These are phyloP conservation scores for Ustulina deusta DNA, from an alignment of 2,329 filamentous ascomycete species.

Conservation along the genomic window DNA sequence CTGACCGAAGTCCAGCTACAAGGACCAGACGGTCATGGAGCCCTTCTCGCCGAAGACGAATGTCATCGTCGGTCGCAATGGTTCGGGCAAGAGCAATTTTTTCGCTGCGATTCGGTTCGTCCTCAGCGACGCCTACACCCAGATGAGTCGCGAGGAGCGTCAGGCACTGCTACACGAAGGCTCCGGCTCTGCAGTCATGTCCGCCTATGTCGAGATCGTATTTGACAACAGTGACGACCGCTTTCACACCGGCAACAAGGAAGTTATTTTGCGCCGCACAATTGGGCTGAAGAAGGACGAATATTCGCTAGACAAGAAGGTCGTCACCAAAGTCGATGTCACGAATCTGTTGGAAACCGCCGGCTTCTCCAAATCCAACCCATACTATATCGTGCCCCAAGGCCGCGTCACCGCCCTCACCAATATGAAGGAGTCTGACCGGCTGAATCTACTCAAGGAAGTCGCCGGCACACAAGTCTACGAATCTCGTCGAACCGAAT, in stretches of 20 bases:
- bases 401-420: constrained; percentile 95
- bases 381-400: constrained; percentile 99
- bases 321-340: constrained; percentile 92
- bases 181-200: constrained; percentile 97
- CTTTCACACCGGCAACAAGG: constrained; percentile 91
- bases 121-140: constrained; percentile 95
- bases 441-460: constrained; percentile 91
- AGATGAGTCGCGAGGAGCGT: constrained; percentile 95
- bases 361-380: constrained; percentile 96
- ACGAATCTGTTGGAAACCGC: constrained; percentile 95
- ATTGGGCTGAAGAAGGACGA: constrained; percentile 99
- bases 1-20: constrained; percentile 76
- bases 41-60: constrained; percentile 98
- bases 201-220: constrained; percentile 98
- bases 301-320: constrained; percentile 97
- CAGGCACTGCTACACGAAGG: constrained; percentile 98
- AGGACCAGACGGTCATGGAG: constrained; percentile 98
- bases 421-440: constrained; percentile 97
- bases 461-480: constrained; percentile 99
- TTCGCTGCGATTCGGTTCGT: constrained; percentile 99
- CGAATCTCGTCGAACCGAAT: constrained; percentile 90
- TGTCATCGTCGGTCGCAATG: constrained; percentile 98
- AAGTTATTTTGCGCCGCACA: constrained; percentile 90
- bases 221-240: constrained; percentile 98
- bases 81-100: constrained; percentile 99